These are phyloP conservation scores for Wickerhamomyces mucosus DNA, from an alignment of 805 yeast species.

Conservation along the genomic window DNA sequence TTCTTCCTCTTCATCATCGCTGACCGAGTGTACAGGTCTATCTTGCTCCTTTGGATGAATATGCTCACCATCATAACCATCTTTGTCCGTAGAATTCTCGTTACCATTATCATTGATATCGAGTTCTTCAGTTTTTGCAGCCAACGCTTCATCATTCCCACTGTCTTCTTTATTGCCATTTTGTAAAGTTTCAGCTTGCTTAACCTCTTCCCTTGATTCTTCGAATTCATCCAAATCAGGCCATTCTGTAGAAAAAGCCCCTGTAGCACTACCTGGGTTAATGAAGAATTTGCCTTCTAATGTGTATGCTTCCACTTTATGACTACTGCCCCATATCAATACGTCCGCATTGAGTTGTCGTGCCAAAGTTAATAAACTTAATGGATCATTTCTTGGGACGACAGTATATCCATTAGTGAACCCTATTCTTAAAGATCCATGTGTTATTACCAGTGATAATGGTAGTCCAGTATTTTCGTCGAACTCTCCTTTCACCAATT, in stretches of 20 bases:
- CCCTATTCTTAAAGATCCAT: constrained; percentile 72
- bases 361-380: constrained; percentile 72
- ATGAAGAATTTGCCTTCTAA: constrained; percentile 87
- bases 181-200: constrained; percentile 22
- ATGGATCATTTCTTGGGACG: constrained; percentile 81
- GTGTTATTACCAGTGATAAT: constrained; percentile 50
- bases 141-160: constrained; percentile 8
- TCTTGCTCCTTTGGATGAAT: neutral
- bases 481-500: constrained; percentile 74
- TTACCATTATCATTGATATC: constrained; percentile 33
- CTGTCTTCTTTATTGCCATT: constrained; percentile 11
- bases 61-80: no score
- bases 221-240: constrained; percentile 42
- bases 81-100: constrained; percentile 24
- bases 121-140: constrained; percentile 31
- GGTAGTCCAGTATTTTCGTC: constrained; percentile 49
- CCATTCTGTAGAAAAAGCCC: constrained; percentile 68
- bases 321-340: constrained; percentile 88
- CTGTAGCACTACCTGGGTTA: constrained; percentile 97
- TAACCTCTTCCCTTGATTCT: constrained; percentile 21
- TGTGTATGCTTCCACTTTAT: constrained; percentile 86
- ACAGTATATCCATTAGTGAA: constrained; percentile 76
- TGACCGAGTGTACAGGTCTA: neutral
- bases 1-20: constrained; percentile 8
- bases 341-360: constrained; percentile 89